These are phyloP conservation scores for Austroboletus novae-zelandiae DNA, from an alignment of 1,284 basidiomycete species.

Conservation along the genomic window DNA sequence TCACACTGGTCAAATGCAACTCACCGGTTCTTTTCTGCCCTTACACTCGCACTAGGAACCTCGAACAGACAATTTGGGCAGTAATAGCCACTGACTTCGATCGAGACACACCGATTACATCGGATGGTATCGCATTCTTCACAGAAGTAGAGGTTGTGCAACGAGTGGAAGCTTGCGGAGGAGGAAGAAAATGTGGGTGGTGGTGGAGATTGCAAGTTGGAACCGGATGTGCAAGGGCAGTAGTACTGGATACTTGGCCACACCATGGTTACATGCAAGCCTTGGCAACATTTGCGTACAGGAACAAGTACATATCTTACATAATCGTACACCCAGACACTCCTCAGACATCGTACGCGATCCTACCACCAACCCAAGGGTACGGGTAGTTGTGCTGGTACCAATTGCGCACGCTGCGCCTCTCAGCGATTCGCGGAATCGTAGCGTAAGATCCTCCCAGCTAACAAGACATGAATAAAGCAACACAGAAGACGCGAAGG, in stretches of 20 bases:
- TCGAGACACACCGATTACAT: slow-evolving; percentile 87
- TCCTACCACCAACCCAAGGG: slow-evolving; percentile 67
- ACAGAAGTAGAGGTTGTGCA: slow-evolving; percentile 92
- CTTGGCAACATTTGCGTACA: too few species aligned
- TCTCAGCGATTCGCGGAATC: slow-evolving; percentile 75
- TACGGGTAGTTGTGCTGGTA: slow-evolving; percentile 80
- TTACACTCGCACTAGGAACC: slow-evolving; percentile 93
- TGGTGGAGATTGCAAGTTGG: slow-evolving; percentile 60
- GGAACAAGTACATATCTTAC: slow-evolving; percentile 6
- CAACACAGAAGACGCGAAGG: not conserved
- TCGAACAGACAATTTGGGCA: slow-evolving; percentile 99
- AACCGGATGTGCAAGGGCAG: slow-evolving; percentile 59
- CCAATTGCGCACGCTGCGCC: slow-evolving; percentile 80
- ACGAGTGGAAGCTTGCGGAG: slow-evolving; percentile 73
- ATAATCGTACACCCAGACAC: slow-evolving; percentile 10
- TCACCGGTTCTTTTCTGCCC: slow-evolving; percentile 92
- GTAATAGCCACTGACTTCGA: slow-evolving; percentile 95
- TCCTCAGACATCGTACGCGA: slow-evolving; percentile 62
- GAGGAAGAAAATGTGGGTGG: slow-evolving; percentile 74
- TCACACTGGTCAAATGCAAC: slow-evolving; percentile 9
- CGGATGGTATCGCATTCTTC: slow-evolving; percentile 96
- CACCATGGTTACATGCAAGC: slow-evolving; percentile 12
- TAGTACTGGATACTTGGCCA: slow-evolving; percentile 57
- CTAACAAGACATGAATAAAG: slow-evolving; percentile 38
- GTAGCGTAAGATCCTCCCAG: slow-evolving; percentile 91